Percentiles rank a stretch among this genome's conserved stretches.
Evolutionary conservation across 371 early-diverging fungal species (phyloP).

Genomic region (Mortierella sp.): DNA sequence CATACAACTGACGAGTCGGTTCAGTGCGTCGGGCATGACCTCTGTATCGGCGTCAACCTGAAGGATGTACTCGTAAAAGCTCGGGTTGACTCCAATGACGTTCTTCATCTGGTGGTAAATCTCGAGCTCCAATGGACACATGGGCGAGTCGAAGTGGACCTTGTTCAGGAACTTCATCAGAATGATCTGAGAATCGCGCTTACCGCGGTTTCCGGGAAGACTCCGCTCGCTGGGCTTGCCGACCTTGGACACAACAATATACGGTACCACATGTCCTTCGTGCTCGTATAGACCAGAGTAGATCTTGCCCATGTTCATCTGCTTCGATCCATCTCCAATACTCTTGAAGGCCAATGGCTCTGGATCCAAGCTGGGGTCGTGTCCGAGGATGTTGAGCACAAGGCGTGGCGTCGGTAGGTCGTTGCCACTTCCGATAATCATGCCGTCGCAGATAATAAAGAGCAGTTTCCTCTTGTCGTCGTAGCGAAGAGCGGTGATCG

Average conservation of each 20-base stretch:
- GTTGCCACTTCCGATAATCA: conserved; percentile 92
- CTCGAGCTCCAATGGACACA: conserved; percentile 93
- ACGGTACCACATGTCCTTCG: conserved; percentile 87
- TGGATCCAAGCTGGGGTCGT: conserved; percentile 83
- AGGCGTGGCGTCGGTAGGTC: conserved; percentile 93
- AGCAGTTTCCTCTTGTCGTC: conserved; percentile 81
- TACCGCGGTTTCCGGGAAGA: conserved; percentile 91
- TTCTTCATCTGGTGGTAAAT: conserved; percentile 92
- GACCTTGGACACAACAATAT: conserved; percentile 87
- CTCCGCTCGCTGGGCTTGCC: conserved; percentile 79
- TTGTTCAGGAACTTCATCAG: conserved; percentile 86
- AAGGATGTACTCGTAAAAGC: conserved; percentile 74
- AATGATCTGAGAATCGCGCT: conserved; percentile 88
- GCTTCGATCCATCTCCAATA: conserved; percentile 87
- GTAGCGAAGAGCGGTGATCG: conserved; percentile 75
- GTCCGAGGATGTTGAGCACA: conserved; percentile 87
- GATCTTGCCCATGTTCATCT: conserved; percentile 91
- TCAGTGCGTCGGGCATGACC: conserved; percentile 77
- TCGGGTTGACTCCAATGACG: conserved; percentile 89
- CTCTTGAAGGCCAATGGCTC: conserved; percentile 91
- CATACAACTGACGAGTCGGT: conserved; percentile 82
- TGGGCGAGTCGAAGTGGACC: conserved; percentile 77
- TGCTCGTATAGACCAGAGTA: conserved; percentile 91
- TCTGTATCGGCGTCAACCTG: conserved; percentile 81
- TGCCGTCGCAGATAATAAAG: conserved; percentile 88